phyloP scores from a whole-genome alignment of 176 grass and related monocot genomes.

The Secale cereale region DNA sequence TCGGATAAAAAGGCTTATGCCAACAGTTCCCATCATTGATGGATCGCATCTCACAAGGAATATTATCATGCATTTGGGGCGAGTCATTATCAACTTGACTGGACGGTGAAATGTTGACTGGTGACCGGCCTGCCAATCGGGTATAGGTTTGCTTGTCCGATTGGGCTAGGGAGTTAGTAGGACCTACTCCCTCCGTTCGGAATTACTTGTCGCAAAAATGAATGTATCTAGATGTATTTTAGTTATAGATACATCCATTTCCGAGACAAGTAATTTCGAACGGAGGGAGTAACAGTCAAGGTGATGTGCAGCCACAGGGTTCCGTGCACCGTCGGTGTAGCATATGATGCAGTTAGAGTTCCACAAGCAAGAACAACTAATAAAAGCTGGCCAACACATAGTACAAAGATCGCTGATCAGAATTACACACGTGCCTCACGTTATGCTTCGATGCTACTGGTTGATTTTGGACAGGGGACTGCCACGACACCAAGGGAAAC shows the following conservation, averaged over 20 bases:
- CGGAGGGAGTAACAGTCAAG: too few species aligned
- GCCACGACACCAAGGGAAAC: slow-evolving; percentile 46
- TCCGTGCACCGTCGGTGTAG: neutral
- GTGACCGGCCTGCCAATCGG: neutral
- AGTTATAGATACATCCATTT: too few species aligned
- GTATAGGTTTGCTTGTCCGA: neutral
- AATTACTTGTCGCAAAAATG: too few species aligned
- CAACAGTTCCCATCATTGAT: neutral
- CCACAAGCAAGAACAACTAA: neutral
- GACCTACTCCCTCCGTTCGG: too few species aligned
- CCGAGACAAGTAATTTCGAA: too few species aligned
- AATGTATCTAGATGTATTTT: too few species aligned
- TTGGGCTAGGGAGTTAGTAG: neutral
- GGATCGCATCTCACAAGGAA: neutral
- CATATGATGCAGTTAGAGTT: neutral
- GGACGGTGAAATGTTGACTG: neutral
- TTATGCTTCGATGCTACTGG: neutral
- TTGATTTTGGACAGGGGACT: slow-evolving; percentile 41
- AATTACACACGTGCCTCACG: neutral
- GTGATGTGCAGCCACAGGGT: too few species aligned
- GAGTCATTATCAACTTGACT: too few species aligned
- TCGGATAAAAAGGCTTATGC: neutral
- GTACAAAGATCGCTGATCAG: neutral
- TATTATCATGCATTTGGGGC: neutral
- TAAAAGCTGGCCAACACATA: neutral